Evolutionary conservation across 1,139 yeast genomes (phyloP).

Genomic region (Yamadazyma pseudoaaseri): DNA sequence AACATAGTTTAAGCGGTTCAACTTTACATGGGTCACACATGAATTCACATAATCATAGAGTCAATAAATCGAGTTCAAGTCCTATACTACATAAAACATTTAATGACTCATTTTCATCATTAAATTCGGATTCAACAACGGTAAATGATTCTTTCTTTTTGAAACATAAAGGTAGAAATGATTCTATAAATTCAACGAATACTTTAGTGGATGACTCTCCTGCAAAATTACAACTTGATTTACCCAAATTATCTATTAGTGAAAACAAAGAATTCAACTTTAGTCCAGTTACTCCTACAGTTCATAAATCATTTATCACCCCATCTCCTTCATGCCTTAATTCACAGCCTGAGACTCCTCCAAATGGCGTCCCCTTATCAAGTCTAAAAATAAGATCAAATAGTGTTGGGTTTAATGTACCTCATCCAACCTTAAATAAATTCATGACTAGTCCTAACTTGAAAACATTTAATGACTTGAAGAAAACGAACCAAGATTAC

Average conservation of each 20-base stretch:
- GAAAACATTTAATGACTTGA: slow-evolving; percentile 11
- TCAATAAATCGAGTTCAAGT: slow-evolving; percentile 5
- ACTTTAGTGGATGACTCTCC: slow-evolving; percentile 26
- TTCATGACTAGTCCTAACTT: slow-evolving; percentile 14
- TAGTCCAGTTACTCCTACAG: not conserved
- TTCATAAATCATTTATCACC: not conserved
- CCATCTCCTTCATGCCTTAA: slow-evolving; percentile 1
- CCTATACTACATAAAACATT: slow-evolving; percentile 7
- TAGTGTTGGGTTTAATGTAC: slow-evolving; percentile 13
- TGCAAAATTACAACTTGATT: slow-evolving; percentile 10
- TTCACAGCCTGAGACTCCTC: not conserved
- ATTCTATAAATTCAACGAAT: slow-evolving; percentile 20
- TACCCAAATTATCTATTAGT: slow-evolving; percentile 15
- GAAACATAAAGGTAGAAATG: slow-evolving; percentile 12
- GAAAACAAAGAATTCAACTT: slow-evolving; percentile 14
- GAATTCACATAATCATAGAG: not conserved
- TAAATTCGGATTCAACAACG: slow-evolving; percentile 22
- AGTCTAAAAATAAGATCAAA: slow-evolving; percentile 9
- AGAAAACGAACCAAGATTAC: slow-evolving; percentile 11
- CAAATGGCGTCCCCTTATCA: not conserved
- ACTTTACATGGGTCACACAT: not conserved
- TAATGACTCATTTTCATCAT: slow-evolving; percentile 19
- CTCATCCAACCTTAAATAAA: slow-evolving; percentile 12
- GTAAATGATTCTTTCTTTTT: slow-evolving; percentile 13
- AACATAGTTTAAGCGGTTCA: not conserved